Conservation (phyloP, 805 yeast genomes). For the Candida glaebosa region DNA sequence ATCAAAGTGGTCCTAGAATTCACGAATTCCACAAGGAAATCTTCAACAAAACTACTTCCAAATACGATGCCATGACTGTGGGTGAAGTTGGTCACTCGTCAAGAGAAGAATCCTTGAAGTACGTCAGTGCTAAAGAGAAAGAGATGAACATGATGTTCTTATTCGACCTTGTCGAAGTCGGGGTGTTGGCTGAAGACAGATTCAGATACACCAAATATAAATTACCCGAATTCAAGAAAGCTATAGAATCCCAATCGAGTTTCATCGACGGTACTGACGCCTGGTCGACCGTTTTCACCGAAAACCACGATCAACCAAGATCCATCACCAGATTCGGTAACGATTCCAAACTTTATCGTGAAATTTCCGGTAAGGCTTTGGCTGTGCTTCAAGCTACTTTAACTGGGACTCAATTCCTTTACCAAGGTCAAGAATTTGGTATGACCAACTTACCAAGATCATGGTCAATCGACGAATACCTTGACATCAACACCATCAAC, state of each 20-base stretch:
- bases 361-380: slow-evolving; percentile 46
- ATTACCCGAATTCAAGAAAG: slow-evolving; percentile 40
- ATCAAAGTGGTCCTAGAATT: slow-evolving; percentile 50
- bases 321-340: slow-evolving; percentile 50
- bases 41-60: slow-evolving; percentile 37
- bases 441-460: slow-evolving; percentile 45
- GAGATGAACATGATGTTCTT: slow-evolving; percentile 37
- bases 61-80: slow-evolving; percentile 53
- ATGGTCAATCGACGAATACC: slow-evolving; percentile 49
- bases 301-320: slow-evolving; percentile 60
- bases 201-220: slow-evolving; percentile 30
- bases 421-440: slow-evolving; percentile 63
- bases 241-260: slow-evolving; percentile 29
- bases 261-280: slow-evolving; percentile 50
- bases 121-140: slow-evolving; percentile 36
- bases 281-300: slow-evolving; percentile 54
- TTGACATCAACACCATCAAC: slow-evolving; percentile 47
- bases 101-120: slow-evolving; percentile 40
- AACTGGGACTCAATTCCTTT: slow-evolving; percentile 53
- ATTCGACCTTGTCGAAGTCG: slow-evolving; percentile 34
- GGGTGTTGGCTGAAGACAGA: slow-evolving; percentile 32
- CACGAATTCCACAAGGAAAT: slow-evolving; percentile 57
- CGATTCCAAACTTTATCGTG: slow-evolving; percentile 33
- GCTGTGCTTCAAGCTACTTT: slow-evolving; percentile 43
- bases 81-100: slow-evolving; percentile 51